Evolutionary conservation across 805 yeast genomes (phyloP).

Genomic region (Candida boleticola): DNA sequence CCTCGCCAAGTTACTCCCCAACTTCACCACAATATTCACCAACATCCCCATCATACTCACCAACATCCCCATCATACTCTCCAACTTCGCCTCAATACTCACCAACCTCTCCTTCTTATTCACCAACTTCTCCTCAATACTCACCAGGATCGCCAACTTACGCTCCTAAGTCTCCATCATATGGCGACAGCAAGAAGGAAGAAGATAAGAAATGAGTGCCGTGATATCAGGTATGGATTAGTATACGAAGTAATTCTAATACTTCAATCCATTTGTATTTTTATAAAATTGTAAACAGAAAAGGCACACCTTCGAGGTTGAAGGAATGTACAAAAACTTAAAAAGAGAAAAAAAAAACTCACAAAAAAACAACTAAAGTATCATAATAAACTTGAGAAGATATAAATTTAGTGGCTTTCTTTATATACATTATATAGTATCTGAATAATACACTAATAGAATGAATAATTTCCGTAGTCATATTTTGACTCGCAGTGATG

Average conservation of each 20-base stretch:
- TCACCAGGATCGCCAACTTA: constrained; percentile 41
- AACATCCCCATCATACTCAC: constrained; percentile 43
- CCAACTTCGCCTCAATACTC: constrained; percentile 44
- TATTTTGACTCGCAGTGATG: no score
- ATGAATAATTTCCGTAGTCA: not conserved
- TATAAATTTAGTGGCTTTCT: not conserved
- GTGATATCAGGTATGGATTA: no score
- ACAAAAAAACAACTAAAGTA: no score
- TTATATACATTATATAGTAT: not conserved
- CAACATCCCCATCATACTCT: constrained; percentile 45
- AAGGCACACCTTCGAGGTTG: no score
- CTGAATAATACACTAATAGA: not conserved
- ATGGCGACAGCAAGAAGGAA: constrained; percentile 4
- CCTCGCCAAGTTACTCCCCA: constrained; percentile 55
- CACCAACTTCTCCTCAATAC: constrained; percentile 46
- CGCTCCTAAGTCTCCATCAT: constrained; percentile 41
- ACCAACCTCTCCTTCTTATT: constrained; percentile 48
- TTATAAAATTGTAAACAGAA: not conserved
- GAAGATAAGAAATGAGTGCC: not conserved
- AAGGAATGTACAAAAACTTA: not conserved
- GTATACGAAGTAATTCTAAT: not conserved
- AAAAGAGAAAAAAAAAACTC: not conserved
- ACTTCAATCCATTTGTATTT: not conserved
- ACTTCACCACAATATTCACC: constrained; percentile 52
- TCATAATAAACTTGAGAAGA: no score